A percentile compares a stretch with the other conserved stretches of the same genome.
phyloP scores from a whole-genome alignment of 129 eudicot species.

The Ambrosia trifida region DNA sequence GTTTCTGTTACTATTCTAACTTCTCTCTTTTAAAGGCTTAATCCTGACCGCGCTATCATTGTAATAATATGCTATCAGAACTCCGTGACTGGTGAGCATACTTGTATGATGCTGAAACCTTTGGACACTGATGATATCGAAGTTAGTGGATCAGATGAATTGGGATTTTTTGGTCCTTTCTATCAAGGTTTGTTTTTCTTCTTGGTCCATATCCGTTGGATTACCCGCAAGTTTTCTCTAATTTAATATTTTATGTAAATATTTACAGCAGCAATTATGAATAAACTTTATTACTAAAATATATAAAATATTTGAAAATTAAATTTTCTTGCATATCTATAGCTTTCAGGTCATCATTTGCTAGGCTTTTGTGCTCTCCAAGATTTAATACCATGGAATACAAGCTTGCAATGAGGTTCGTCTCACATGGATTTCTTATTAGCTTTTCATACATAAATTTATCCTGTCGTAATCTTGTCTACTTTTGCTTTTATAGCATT shows the following conservation, averaged over 20 bases:
- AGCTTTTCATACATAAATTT: conserved; percentile 1
- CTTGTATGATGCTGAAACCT: conserved; percentile 86
- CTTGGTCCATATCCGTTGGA: no score
- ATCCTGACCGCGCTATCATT: conserved; percentile 10
- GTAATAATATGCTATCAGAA: conserved; percentile 39
- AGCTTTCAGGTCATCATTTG: conserved; percentile 73
- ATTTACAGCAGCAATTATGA: not conserved
- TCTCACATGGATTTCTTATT: conserved; percentile 3
- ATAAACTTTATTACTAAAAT: not conserved
- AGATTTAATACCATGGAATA: conserved; percentile 75
- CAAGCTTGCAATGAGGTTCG: conserved; percentile 96
- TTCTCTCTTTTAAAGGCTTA: conserved; percentile 8
- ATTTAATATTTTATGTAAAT: not conserved
- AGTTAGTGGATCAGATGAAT: conserved; percentile 51
- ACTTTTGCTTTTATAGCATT: conserved; percentile 48
- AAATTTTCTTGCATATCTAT: conserved; percentile 11
- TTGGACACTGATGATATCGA: conserved; percentile 71
- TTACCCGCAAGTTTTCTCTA: no score
- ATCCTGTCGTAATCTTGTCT: conserved; percentile 8
- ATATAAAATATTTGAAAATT: not conserved
- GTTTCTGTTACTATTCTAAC: conserved; percentile 15
- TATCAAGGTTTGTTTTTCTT: conserved; percentile 57
- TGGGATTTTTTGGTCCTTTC: conserved; percentile 70
- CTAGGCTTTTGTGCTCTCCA: conserved; percentile 42
- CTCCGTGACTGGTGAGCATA: conserved; percentile 88